Percentiles rank a stretch among this genome's conserved stretches.
Evolutionary conservation across 495 filamentous ascomycete genomes (phyloP).

Genomic region (Trichocladium uniseriatum): DNA sequence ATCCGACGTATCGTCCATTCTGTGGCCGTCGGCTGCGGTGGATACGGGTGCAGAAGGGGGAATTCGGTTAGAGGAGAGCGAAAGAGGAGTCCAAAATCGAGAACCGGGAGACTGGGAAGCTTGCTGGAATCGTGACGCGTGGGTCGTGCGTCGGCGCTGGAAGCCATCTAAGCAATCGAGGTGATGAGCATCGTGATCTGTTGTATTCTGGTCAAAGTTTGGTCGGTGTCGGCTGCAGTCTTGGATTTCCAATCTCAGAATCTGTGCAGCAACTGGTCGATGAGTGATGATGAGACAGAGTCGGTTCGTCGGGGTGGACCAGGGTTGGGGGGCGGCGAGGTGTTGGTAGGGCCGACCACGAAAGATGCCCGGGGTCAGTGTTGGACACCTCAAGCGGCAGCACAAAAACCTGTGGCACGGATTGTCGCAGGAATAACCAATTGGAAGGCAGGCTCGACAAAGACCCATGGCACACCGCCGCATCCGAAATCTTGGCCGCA

Average conservation of each 20-base stretch:
- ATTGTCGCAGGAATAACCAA: too few relatives aligned
- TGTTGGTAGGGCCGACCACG: conserved; percentile 13
- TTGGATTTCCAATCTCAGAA: neutral
- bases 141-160: conserved; percentile 16
- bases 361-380: conserved; percentile 11
- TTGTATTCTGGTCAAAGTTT: conserved; percentile 7
- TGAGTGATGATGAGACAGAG: conserved; percentile 10
- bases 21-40: conserved; percentile 11
- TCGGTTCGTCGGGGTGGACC: neutral
- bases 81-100: conserved; percentile 22
- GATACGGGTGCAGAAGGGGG: neutral
- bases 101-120: conserved; percentile 22
- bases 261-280: neutral
- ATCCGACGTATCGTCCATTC: conserved; percentile 37
- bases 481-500: neutral
- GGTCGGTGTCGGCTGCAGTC: conserved; percentile 7
- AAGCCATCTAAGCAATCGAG: conserved; percentile 28
- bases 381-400: too few relatives aligned
- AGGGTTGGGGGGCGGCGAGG: conserved; percentile 10
- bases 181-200: conserved; percentile 22
- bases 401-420: too few relatives aligned
- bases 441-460: too few relatives aligned
- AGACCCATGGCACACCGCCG: too few relatives aligned
- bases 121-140: conserved; percentile 12
- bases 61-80: conserved; percentile 6